Percentiles rank a stretch among this genome's conserved stretches.
Evolutionary conservation across 1,139 yeast species (phyloP).

Genomic region (Geotrichum candidum): DNA sequence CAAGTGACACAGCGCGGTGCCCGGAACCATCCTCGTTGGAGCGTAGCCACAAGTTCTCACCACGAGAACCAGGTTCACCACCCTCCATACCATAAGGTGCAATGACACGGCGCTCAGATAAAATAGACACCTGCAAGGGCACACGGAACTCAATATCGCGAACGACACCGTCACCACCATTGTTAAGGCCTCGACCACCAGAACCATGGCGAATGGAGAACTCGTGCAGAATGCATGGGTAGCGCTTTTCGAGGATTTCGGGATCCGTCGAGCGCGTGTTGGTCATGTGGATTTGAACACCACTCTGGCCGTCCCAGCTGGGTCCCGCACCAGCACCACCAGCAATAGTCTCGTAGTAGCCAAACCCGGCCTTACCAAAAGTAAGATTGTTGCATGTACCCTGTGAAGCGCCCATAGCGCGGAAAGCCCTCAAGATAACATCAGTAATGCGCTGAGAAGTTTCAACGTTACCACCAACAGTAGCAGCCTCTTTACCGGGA

Average conservation of each 20-base stretch:
- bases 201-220: constrained; percentile 49
- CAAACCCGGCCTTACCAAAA: constrained; percentile 59
- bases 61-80: constrained; percentile 54
- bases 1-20: constrained; percentile 40
- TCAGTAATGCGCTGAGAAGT: constrained; percentile 82
- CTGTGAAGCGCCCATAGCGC: constrained; percentile 73
- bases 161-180: constrained; percentile 59
- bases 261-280: constrained; percentile 67
- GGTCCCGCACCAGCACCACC: constrained; percentile 71
- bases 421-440: constrained; percentile 67
- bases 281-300: constrained; percentile 67
- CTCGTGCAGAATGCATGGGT: constrained; percentile 55
- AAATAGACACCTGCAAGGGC: constrained; percentile 51
- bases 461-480: constrained; percentile 85
- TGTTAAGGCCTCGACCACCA: constrained; percentile 52
- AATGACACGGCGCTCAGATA: constrained; percentile 54
- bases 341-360: constrained; percentile 67
- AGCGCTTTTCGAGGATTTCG: constrained; percentile 59
- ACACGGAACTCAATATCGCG: constrained; percentile 57
- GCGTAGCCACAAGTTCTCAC: constrained; percentile 51
- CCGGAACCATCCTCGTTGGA: constrained; percentile 23
- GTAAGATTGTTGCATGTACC: constrained; percentile 72
- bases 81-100: constrained; percentile 60
- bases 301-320: constrained; percentile 56
- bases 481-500: constrained; percentile 75